These are phyloP conservation scores for Serendipita vermifera DNA, from an alignment of 768 basidiomycete genomes.

Conservation along the genomic window DNA sequence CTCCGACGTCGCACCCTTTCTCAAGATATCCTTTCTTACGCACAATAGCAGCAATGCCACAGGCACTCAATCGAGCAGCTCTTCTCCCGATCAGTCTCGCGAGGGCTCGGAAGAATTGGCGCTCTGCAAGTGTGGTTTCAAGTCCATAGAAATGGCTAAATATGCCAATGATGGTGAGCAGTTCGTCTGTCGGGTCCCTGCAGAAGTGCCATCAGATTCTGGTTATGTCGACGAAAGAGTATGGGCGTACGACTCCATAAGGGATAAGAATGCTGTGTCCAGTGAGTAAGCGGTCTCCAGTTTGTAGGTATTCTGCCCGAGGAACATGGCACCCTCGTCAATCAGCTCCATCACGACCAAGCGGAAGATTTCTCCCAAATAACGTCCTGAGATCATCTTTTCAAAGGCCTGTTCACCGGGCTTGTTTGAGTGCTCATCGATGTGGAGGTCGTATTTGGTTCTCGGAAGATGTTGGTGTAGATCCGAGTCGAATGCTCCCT, in stretches of 20 bases:
- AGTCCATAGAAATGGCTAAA: conserved; percentile 95
- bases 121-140: conserved; percentile 91
- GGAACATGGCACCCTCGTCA: conserved; percentile 92
- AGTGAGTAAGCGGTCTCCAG: conserved; percentile 85
- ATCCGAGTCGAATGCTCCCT: conserved; percentile 97
- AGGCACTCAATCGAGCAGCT: conserved; percentile 81
- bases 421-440: conserved; percentile 93
- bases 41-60: conserved; percentile 94
- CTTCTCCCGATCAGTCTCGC: conserved; percentile 81
- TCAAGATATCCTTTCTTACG: conserved; percentile 90
- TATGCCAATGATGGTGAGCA: conserved; percentile 92
- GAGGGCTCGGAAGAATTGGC: conserved; percentile 92
- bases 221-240: not conserved
- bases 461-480: conserved; percentile 88
- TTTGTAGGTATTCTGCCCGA: conserved; percentile 98
- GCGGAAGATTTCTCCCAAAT: conserved; percentile 93
- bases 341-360: conserved; percentile 90
- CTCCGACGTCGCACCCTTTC: conserved; percentile 77
- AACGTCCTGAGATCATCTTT: conserved; percentile 95
- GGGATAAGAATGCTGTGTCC: conserved; percentile 91
- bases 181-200: conserved; percentile 91
- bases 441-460: conserved; percentile 84
- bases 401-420: conserved; percentile 91
- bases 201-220: not conserved
- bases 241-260: conserved; percentile 74